Base-by-base conservation (phyloP, 805 yeast species). In the Monosporozyma unispora region DNA sequence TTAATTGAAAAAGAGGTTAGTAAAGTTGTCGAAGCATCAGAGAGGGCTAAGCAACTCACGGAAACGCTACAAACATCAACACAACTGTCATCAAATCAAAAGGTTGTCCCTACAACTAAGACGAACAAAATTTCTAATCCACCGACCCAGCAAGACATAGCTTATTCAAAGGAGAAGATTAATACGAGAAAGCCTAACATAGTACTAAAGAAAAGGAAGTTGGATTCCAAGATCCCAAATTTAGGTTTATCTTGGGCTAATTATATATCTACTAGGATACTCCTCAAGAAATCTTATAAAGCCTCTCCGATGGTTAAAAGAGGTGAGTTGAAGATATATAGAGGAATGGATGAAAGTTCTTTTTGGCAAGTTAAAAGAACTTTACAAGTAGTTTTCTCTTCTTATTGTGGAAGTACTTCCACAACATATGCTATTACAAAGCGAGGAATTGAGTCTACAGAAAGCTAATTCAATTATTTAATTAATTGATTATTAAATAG, bases 241-340 rank as follows among this genome's bases (percentile, higher is more conserved):
- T 61, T 81, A 42, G 87, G 86, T 0, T 51, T 75, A 2, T 57
- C 70, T 9, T 79, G 86, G 84, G 70, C 78, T 10, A 77, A 75
- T 48, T 70, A 67, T 48, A 60, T 81, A 10, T 73, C 75, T 49
- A 71, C 74, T 38, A 67, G 87, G 44, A 66, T 82, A 14, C 63
- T 75, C 41, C 57, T 78, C 50, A 59, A 65, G 42, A 77, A 75
- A 57, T 63, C 67, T 12, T 71, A 70, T 51, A 69, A 64, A 51
- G 78, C 78, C 9, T 60, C 69, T 18, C 63, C 66, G 0, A 42
- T 61, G 50, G 53, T 63, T 7, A 52, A 46, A 41, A 53, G 61
- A 33, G 67, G 67, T 7, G 66, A 63, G 28, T 28, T 64, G 25
- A 41, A 69, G 60, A 44, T 58, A 57, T 51, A 65, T 60, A 51